Percentiles rank a stretch among this genome's conserved stretches.
phyloP scores from a whole-genome alignment of 208 protist species.

The Trypanosoma vivax region DNA sequence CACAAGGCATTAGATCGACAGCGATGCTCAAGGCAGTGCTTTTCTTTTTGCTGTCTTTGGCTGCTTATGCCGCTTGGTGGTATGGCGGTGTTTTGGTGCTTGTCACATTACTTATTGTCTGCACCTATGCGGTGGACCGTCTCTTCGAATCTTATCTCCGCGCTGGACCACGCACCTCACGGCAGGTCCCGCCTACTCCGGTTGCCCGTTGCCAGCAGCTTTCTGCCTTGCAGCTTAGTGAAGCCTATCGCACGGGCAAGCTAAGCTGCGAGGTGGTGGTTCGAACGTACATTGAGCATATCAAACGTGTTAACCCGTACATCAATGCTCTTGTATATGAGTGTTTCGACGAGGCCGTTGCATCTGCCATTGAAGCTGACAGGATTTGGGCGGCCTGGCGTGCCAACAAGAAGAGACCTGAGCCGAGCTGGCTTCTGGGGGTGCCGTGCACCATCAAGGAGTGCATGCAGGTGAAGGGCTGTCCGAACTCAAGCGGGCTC shows the following conservation, averaged over 20 bases:
- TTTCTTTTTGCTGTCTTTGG: background rate
- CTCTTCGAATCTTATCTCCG: slow-evolving; percentile 35
- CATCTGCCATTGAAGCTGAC: slow-evolving; percentile 46
- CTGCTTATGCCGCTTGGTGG: slow-evolving; percentile 13
- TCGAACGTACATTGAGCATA: slow-evolving; percentile 72
- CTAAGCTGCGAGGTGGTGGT: slow-evolving; percentile 62
- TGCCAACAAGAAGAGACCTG: slow-evolving; percentile 22
- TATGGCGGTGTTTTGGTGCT: slow-evolving; percentile 12
- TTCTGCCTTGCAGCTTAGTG: slow-evolving; percentile 61
- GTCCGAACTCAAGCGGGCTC: slow-evolving; percentile 76
- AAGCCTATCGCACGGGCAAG: slow-evolving; percentile 47
- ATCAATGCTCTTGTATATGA: slow-evolving; percentile 77
- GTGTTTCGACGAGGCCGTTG: slow-evolving; percentile 76
- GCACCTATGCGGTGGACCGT: slow-evolving; percentile 31
- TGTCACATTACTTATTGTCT: slow-evolving; percentile 24
- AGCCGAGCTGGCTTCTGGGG: slow-evolving; percentile 75
- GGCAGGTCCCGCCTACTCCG: slow-evolving; percentile 56
- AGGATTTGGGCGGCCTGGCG: slow-evolving; percentile 57
- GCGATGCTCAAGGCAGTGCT: no score
- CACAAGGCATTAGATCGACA: no score
- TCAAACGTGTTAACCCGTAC: slow-evolving; percentile 73
- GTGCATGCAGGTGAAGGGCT: slow-evolving; percentile 70
- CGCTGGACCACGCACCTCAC: slow-evolving; percentile 49
- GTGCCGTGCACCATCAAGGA: slow-evolving; percentile 87
- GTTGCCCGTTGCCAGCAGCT: slow-evolving; percentile 75